Evolutionary conservation across 2,329 filamentous ascomycete species (phyloP), one percentile per base, ranked within the genome.

Genomic region (Ramularia endophylla): DNA sequence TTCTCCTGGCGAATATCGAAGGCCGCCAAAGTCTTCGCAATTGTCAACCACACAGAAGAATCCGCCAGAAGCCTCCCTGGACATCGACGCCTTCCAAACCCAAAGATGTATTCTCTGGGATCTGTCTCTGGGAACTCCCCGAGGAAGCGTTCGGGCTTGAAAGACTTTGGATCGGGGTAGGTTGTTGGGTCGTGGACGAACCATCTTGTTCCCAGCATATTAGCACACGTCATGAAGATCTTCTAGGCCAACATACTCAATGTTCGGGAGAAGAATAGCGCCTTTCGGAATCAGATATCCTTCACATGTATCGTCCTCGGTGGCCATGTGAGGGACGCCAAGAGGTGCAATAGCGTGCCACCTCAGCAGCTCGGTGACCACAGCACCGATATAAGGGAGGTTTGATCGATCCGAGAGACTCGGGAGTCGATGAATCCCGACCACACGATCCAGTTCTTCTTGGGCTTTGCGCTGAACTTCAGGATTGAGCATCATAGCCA

Each of bases 231-330:
- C n/a, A n/a, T n/a, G n/a, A n/a, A n/a, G n/a, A n/a, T n/a, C n/a
- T n/a, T n/a, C n/a, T n/a, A n/a, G n/a, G n/a, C n/a, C n/a, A n/a
- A n/a, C n/a, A n/a, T n/a, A n/a, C n/a, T n/a, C n/a, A n/a, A n/a
- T n/a, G n/a, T n/a, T n/a, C n/a, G n/a, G n/a, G n/a, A n/a, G n/a
- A n/a, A n/a, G n/a, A n/a, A n/a, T n/a, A n/a, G n/a, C n/a, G n/a
- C 60, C 62, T 27, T 62, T 65, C 2, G 69, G 68, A 27, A 72
- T 63, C 2, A 57, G 53, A 16, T 62, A 64, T 8, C 65, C 67
- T 34, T 65, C 62, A 36, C 66, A 58, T 45, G 47, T 56, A 41
- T 68, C 65, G 38, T 70, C 67, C 57, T 50, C 38, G 28, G 62
- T 66, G 0, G 66, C 68, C 32, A 45, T 4, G 53, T n/a, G n/a